Base-by-base conservation (phyloP, 345 rosid species). In the Citrus reticulata region DNA sequence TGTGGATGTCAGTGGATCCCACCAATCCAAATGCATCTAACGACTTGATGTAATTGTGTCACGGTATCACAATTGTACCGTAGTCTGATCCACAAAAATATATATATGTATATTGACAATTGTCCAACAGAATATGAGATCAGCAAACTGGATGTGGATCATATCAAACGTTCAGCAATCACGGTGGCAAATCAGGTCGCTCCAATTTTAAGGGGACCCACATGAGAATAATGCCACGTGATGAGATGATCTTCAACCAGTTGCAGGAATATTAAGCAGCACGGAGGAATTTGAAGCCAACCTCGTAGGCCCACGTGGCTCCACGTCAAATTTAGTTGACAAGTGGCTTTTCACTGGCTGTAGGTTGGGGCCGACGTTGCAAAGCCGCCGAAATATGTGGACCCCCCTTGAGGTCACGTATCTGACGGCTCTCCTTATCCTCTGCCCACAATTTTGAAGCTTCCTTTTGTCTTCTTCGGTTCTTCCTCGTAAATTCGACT, bases 281-380 rank as follows among this genome's bases (percentile, higher is more conserved):
- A 46, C 51, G 17, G 16, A 3, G 51, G 51, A 46, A 46, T 46
- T 13, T 2, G 39, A 55, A 17, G 59, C 27, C 32, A 27, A 6
- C 60, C 46, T 57, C 37, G 51, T 22, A 13, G 61, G 65, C 73
- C 46, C 71, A 79, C 66, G 74, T 81, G 82, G 78, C 81, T 72
- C 59, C 65, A 72, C 69, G 79, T 79, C 82, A 72, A 72, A 68
- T 35, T 10, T 19, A 11, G 51, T 46, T 13, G 51, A 46, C 17
- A 46, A 46, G 17, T 46, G 51, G 51, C 22, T 4, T n/a, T 34
- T 27, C 19, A 24, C 4, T 39, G 35, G 37, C 55, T 16, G 7
- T 4, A 27, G 17, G 0, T 5, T 46, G 51, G 4, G 17, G 51
- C 51, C 51, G 17, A 1, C 17, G 16, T 46, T 46, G 5, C 58